phyloP scores from a whole-genome alignment of 768 basidiomycete genomes.

The Auricularia auricula-judae region DNA sequence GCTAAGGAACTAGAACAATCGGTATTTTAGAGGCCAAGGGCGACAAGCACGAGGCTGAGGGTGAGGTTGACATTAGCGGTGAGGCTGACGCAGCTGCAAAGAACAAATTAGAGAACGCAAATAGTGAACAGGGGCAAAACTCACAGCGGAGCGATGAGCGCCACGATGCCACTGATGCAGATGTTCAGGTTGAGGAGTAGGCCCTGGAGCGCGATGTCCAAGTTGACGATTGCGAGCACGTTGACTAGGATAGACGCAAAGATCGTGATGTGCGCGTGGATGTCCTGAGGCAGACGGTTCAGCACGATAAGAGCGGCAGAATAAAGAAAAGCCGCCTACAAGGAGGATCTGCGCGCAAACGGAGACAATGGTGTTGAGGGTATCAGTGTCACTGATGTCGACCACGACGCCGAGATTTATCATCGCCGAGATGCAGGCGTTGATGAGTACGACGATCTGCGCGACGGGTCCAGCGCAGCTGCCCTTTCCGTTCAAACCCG shows the following conservation, averaged over 20 bases:
- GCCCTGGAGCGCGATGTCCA: neutral
- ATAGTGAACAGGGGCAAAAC: neutral
- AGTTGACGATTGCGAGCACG: neutral
- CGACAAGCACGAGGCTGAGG: neutral
- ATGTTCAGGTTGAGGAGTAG: neutral
- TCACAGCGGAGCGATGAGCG: neutral
- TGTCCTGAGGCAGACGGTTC: neutral
- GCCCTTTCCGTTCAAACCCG: neutral
- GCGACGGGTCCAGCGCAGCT: neutral
- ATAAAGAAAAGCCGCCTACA: neutral
- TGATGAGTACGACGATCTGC: neutral
- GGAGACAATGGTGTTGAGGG: neutral
- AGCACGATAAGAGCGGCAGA: neutral
- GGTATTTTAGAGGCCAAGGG: neutral
- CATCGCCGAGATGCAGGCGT: neutral
- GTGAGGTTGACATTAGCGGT: neutral
- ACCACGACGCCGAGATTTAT: neutral
- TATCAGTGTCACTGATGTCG: neutral
- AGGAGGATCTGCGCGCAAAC: neutral
- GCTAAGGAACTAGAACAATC: too few species aligned
- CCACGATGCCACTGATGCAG: neutral
- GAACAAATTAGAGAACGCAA: neutral
- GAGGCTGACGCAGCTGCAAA: neutral
- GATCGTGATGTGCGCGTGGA: neutral
- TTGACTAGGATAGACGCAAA: neutral